phyloP scores from a whole-genome alignment of 495 filamentous ascomycete genomes.

The Friedmanniomyces simplex region DNA sequence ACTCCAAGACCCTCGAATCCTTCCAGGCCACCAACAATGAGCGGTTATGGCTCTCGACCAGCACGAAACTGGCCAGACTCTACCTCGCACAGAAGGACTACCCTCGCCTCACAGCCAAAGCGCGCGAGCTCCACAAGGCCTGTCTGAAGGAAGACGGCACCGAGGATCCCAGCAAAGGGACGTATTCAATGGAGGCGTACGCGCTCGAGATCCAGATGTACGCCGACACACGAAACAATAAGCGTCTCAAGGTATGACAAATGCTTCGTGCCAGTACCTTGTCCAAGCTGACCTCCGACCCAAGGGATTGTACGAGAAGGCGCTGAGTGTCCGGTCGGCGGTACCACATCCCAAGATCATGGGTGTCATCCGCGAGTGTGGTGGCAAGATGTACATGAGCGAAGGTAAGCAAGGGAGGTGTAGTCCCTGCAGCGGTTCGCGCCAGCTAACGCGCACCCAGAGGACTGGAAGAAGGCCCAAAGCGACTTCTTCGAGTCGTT shows the following conservation, averaged over 20 bases:
- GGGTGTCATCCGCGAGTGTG: conserved; percentile 97
- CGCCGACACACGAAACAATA: conserved; percentile 91
- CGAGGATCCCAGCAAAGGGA: conserved; percentile 93
- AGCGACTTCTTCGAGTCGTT: conserved; percentile 98
- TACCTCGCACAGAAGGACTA: conserved; percentile 90
- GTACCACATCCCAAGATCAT: conserved; percentile 98
- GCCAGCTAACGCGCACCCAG: conserved; percentile 31
- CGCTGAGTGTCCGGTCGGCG: conserved; percentile 81
- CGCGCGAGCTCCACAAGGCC: conserved; percentile 77
- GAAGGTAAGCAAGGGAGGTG: conserved; percentile 42
- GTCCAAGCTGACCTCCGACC: background rate
- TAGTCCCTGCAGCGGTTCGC: background rate
- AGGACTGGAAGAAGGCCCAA: conserved; percentile 96
- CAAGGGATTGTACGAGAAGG: conserved; percentile 72
- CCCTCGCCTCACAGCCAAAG: conserved; percentile 63
- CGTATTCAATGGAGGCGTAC: conserved; percentile 90
- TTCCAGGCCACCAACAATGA: conserved; percentile 98
- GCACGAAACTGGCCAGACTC: conserved; percentile 87
- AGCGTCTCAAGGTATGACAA: conserved; percentile 65
- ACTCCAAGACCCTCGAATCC: conserved; percentile 79
- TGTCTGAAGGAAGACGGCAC: conserved; percentile 82
- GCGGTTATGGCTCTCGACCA: conserved; percentile 94
- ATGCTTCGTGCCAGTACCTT: background rate
- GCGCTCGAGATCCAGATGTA: conserved; percentile 99
- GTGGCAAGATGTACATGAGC: conserved; percentile 99